phyloP scores from a whole-genome alignment of 1,284 basidiomycete species.

The Coniferiporia weirii region DNA sequence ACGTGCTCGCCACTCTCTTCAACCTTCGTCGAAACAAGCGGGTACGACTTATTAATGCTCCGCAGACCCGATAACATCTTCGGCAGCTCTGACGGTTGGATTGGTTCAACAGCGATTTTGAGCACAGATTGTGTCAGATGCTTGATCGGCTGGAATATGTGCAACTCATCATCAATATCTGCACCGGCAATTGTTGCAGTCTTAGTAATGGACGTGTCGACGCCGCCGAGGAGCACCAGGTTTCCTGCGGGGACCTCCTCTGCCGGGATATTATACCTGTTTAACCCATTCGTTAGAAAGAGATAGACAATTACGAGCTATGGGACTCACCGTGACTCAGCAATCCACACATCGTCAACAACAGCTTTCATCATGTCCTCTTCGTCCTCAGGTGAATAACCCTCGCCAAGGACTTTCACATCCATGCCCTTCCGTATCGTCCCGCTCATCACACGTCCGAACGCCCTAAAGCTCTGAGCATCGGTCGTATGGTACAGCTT shows the following conservation, averaged over 20 bases:
- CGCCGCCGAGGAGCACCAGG: constrained; percentile 86
- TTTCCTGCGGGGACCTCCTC: constrained; percentile 91
- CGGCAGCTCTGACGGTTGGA: constrained; percentile 94
- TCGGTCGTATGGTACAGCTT: constrained; percentile 96
- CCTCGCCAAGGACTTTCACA: constrained; percentile 96
- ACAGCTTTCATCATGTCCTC: constrained; percentile 93
- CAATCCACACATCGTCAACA: constrained; percentile 86
- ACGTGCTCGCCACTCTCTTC: constrained; percentile 99
- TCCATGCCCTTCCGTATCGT: constrained; percentile 78
- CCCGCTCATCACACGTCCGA: constrained; percentile 92
- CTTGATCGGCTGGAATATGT: constrained; percentile 93
- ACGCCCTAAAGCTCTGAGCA: constrained; percentile 92
- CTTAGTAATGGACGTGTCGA: constrained; percentile 93
- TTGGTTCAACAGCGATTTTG: constrained; percentile 98
- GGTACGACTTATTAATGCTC: constrained; percentile 97
- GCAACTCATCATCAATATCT: constrained; percentile 76
- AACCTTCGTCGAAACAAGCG: constrained; percentile 90
- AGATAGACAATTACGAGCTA: neutral
- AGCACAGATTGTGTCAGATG: constrained; percentile 98
- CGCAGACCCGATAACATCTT: constrained; percentile 98
- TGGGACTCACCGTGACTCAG: constrained; percentile 71
- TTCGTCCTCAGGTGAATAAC: constrained; percentile 95
- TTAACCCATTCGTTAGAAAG: neutral
- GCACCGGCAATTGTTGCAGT: constrained; percentile 83
- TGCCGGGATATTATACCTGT: constrained; percentile 84